phyloP scores from a whole-genome alignment of 1,284 basidiomycete species.

The Rhodotorula sp. region DNA sequence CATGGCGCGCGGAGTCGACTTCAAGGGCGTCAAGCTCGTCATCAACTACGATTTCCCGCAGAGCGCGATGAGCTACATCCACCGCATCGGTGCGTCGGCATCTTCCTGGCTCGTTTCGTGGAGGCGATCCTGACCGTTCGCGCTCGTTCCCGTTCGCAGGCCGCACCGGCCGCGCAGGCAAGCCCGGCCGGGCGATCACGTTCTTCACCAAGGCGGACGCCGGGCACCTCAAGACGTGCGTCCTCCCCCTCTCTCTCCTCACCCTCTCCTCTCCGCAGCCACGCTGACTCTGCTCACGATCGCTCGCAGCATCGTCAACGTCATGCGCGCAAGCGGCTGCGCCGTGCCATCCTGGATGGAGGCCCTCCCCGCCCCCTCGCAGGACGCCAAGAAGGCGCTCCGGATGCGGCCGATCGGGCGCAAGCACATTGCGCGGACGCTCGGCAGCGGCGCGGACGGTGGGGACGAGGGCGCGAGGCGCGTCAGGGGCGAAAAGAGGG shows the following conservation, averaged over 20 bases:
- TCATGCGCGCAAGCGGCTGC: conserved; percentile 85
- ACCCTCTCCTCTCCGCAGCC: conserved; percentile 3
- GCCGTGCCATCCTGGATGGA: conserved; percentile 87
- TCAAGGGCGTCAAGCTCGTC: conserved; percentile 89
- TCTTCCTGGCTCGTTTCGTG: conserved; percentile 7
- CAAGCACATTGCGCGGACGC: conserved; percentile 47
- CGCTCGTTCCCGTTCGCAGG: conserved; percentile 54
- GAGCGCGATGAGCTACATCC: conserved; percentile 90
- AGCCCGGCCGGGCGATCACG: conserved; percentile 87
- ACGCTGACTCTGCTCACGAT: neutral
- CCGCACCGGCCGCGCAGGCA: conserved; percentile 89
- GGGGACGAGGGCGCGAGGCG: conserved; percentile 60
- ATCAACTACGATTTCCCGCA: conserved; percentile 91
- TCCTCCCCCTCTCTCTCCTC: conserved; percentile 24
- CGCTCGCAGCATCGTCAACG: conserved; percentile 80
- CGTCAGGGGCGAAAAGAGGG: conserved; percentile 56
- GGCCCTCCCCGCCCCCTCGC: conserved; percentile 61
- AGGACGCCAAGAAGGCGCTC: conserved; percentile 81
- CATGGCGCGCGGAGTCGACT: conserved; percentile 96
- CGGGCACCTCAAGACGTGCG: conserved; percentile 83
- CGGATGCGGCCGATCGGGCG: conserved; percentile 73
- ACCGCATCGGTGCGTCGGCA: conserved; percentile 81
- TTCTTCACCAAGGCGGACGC: conserved; percentile 95
- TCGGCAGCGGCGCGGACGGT: conserved; percentile 19
- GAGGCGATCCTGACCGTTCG: neutral